phyloP scores from a whole-genome alignment of 495 filamentous ascomycete species.

The Xylaria flabelliformis region DNA sequence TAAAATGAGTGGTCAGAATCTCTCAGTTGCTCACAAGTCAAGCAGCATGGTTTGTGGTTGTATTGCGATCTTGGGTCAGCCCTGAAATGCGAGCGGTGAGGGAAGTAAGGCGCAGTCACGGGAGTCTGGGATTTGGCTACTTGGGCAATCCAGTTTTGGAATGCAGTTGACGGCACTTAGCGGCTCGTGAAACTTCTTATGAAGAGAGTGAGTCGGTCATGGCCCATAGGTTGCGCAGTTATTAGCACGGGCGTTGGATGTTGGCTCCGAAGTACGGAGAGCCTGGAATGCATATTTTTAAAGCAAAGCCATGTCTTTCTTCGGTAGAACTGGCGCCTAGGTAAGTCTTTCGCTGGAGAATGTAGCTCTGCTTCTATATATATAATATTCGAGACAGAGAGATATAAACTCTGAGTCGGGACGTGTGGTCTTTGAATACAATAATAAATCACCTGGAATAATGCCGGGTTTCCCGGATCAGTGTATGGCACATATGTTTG shows the following conservation, averaged over 20 bases:
- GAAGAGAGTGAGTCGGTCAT: not conserved
- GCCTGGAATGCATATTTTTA: constrained; percentile 16
- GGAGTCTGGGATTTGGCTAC: constrained; percentile 1
- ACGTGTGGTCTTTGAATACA: not conserved
- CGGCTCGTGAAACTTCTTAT: constrained; percentile 22
- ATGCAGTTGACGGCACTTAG: constrained; percentile 3
- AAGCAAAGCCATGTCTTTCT: not conserved
- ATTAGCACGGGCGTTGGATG: not conserved
- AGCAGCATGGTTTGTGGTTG: not conserved
- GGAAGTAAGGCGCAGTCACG: constrained; percentile 5
- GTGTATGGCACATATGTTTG: not conserved
- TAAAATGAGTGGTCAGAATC: not conserved
- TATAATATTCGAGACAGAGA: not conserved
- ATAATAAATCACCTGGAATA: not conserved
- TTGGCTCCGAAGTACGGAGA: constrained; percentile 1
- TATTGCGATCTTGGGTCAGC: not conserved
- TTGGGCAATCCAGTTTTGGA: not conserved
- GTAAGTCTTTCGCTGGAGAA: not conserved
- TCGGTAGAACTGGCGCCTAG: not conserved
- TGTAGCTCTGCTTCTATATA: not conserved
- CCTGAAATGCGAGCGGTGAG: constrained; percentile 21
- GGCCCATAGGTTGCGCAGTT: not conserved
- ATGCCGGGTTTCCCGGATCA: constrained; percentile 12
- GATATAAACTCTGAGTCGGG: not conserved
- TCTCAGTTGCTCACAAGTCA: not conserved